These are phyloP conservation scores for Stereum hirsutum DNA, from an alignment of 1,284 basidiomycete genomes.

Conservation along the genomic window DNA sequence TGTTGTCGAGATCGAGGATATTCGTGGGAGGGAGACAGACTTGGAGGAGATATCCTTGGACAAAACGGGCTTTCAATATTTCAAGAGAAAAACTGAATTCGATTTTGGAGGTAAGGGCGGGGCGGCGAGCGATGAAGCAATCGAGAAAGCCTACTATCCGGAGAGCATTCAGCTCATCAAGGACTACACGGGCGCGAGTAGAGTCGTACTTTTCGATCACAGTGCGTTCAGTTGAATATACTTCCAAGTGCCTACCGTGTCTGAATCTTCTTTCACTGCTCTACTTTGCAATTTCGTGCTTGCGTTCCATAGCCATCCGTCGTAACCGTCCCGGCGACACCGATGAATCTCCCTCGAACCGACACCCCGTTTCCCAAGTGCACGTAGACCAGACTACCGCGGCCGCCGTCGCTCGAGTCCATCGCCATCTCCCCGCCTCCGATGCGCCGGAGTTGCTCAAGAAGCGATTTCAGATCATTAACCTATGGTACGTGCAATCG, in stretches of 20 bases:
- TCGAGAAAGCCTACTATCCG: slow-evolving; percentile 46
- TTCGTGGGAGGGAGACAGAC: slow-evolving; percentile 34
- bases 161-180: slow-evolving; percentile 54
- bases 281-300: too few species aligned
- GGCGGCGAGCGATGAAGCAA: too few species aligned
- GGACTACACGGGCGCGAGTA: slow-evolving; percentile 47
- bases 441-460: slow-evolving; percentile 36
- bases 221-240: slow-evolving; percentile 29
- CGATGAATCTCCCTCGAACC: slow-evolving; percentile 30
- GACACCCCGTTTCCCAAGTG: slow-evolving; percentile 38
- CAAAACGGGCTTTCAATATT: slow-evolving; percentile 46
- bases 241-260: not conserved
- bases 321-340: slow-evolving; percentile 29
- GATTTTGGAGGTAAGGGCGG: slow-evolving; percentile 36
- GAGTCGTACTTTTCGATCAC: slow-evolving; percentile 54
- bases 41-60: slow-evolving; percentile 25
- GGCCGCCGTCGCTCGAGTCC: slow-evolving; percentile 38
- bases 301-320: slow-evolving; percentile 29
- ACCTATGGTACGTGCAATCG: too few species aligned
- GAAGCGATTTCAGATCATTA: slow-evolving; percentile 57
- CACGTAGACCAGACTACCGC: slow-evolving; percentile 47
- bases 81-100: slow-evolving; percentile 30
- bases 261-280: too few species aligned
- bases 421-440: slow-evolving; percentile 38
- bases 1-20: slow-evolving; percentile 39